These are phyloP conservation scores for Magnaporthiopsis poae DNA, from an alignment of 2,329 filamentous ascomycete species.

Conservation along the genomic window DNA sequence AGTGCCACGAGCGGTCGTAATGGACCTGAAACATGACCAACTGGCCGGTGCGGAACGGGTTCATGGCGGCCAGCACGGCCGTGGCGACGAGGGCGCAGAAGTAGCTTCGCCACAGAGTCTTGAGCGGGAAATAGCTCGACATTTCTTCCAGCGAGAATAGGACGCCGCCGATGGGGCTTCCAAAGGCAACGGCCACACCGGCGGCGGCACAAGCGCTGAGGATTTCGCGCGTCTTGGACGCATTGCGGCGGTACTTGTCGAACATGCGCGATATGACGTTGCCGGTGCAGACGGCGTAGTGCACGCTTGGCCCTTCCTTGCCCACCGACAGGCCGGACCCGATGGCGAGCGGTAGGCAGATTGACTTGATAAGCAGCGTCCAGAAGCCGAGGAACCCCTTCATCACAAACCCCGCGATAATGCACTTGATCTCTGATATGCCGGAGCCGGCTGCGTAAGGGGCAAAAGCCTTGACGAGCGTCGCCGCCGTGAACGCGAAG, in stretches of 20 bases:
- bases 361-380: conserved; percentile 88
- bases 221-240: conserved; percentile 89
- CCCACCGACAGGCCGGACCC: conserved; percentile 88
- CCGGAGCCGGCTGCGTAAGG: conserved; percentile 94
- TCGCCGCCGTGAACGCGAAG: conserved; percentile 74
- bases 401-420: conserved; percentile 98
- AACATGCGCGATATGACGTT: conserved; percentile 93
- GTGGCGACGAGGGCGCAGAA: conserved; percentile 95
- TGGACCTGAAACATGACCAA: conserved; percentile 98
- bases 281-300: conserved; percentile 94
- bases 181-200: conserved; percentile 91
- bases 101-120: conserved; percentile 96
- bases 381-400: conserved; percentile 89
- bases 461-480: conserved; percentile 79
- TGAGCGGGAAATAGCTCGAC: conserved; percentile 89
- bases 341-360: conserved; percentile 82
- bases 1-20: conserved; percentile 95
- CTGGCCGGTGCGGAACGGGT: conserved; percentile 91
- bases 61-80: conserved; percentile 86
- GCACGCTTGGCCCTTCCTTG: conserved; percentile 96
- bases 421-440: conserved; percentile 98
- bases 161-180: conserved; percentile 92
- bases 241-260: conserved; percentile 81
- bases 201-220: conserved; percentile 89
- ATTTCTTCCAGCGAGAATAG: conserved; percentile 97